Evolutionary conservation across 2,329 filamentous ascomycete genomes (phyloP).

Genomic region (Sordariomycetes sp.): DNA sequence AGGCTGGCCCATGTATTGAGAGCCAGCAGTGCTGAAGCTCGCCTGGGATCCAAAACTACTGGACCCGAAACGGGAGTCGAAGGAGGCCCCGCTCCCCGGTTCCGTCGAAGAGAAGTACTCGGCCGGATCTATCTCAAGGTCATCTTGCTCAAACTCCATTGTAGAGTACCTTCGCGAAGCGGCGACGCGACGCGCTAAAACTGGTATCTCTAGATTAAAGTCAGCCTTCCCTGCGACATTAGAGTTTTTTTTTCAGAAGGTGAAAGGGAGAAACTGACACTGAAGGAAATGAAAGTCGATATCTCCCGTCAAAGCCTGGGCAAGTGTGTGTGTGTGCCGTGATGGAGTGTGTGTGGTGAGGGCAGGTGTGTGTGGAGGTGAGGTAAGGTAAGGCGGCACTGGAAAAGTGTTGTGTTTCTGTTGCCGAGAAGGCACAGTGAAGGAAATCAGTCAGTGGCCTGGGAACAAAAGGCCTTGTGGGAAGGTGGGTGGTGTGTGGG

Average conservation of each 20-base stretch:
- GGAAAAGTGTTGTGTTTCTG: too few species aligned
- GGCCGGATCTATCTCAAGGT: background rate
- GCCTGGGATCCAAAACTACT: background rate
- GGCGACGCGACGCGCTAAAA: background rate
- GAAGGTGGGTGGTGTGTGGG: background rate
- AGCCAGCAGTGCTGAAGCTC: background rate
- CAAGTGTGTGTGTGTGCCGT: too few species aligned
- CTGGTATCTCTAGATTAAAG: background rate
- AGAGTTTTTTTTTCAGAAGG: too few species aligned
- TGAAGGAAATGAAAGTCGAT: too few species aligned
- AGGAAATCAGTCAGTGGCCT: background rate
- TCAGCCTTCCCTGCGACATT: too few species aligned
- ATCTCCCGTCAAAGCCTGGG: too few species aligned
- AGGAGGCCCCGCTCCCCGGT: background rate
- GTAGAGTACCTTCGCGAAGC: background rate
- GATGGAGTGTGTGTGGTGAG: too few species aligned
- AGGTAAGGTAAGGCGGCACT: too few species aligned
- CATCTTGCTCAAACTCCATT: background rate
- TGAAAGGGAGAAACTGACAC: too few species aligned
- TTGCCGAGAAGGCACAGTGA: too few species aligned
- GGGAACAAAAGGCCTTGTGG: background rate
- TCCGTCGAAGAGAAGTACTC: background rate
- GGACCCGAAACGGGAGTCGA: background rate
- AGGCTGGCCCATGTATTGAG: background rate
- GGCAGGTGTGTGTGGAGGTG: too few species aligned